phyloP scores from a whole-genome alignment of 106 monocot genomes.

The Acorus calamus region DNA sequence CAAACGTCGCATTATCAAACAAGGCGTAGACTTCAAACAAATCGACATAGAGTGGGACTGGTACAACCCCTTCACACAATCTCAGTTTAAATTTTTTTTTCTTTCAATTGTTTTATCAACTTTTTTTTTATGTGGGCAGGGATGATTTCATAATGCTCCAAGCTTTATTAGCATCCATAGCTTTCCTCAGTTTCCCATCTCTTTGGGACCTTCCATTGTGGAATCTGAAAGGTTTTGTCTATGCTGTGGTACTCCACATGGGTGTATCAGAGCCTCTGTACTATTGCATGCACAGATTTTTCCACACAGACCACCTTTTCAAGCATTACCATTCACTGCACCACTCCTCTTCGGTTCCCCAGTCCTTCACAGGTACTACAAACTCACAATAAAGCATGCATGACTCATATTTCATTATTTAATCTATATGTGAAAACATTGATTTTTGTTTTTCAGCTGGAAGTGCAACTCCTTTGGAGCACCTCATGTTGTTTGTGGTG shows the following conservation, averaged over 20 bases:
- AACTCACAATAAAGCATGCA: too few relatives aligned
- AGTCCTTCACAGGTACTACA: constrained; percentile 17
- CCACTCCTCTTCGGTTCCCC: constrained; percentile 20
- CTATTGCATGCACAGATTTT: constrained; percentile 20
- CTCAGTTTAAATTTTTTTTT: constrained; percentile 9
- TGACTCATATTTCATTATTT: too few relatives aligned
- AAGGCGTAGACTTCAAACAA: constrained; percentile 27
- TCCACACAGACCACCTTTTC: constrained; percentile 16
- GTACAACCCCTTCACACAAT: constrained; percentile 12
- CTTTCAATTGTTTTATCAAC: constrained; percentile 11
- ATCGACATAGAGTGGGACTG: constrained; percentile 33
- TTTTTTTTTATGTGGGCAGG: constrained; percentile 1
- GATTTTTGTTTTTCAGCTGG: too few relatives aligned
- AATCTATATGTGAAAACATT: too few relatives aligned
- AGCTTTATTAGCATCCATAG: constrained; percentile 11
- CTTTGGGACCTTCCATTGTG: constrained; percentile 3
- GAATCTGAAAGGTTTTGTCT: constrained; percentile 9
- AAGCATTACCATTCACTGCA: constrained; percentile 17
- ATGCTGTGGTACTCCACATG: constrained; percentile 17
- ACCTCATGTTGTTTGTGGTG: neutral
- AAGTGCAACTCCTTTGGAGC: too few relatives aligned
- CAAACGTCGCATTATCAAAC: constrained; percentile 17
- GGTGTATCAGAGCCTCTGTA: constrained; percentile 21
- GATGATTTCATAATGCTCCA: constrained; percentile 29
- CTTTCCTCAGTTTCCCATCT: neutral